Conservation (phyloP, 306 rosid genomes). For the Cucumis hystrix region DNA sequence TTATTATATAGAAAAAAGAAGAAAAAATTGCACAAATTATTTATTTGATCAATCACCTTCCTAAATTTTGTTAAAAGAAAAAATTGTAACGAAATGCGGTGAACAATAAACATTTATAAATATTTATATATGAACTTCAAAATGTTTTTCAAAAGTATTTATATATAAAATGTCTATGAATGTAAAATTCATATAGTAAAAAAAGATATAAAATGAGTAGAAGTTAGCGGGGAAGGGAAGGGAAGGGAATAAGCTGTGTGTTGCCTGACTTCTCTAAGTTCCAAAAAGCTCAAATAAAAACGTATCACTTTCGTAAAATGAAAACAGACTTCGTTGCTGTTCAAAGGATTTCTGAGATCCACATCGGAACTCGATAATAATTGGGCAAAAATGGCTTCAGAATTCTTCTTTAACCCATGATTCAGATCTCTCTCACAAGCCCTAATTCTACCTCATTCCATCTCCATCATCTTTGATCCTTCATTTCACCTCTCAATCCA, state of each 20-base stretch:
- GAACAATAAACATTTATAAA: too few species aligned
- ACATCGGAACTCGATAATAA: not conserved
- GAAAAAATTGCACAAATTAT: too few species aligned
- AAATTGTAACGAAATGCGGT: too few species aligned
- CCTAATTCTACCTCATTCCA: not conserved
- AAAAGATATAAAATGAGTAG: not conserved
- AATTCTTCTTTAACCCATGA: not conserved
- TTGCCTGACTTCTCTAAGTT: not conserved
- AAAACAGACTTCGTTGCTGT: not conserved
- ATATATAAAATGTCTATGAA: too few species aligned
- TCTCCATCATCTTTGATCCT: conserved; percentile 22
- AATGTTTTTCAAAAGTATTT: too few species aligned
- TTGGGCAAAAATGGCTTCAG: not conserved
- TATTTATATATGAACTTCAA: too few species aligned
- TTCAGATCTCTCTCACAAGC: conserved; percentile 3
- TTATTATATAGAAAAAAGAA: too few species aligned
- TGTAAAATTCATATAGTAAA: too few species aligned
- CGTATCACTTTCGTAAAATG: not conserved
- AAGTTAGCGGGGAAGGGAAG: not conserved
- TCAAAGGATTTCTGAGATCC: conserved; percentile 2
- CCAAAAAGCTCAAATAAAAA: not conserved
- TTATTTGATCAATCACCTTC: too few species aligned
- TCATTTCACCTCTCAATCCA: conserved; percentile 4
- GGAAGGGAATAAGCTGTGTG: not conserved
- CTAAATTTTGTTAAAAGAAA: too few species aligned